These are phyloP conservation scores for Fusarium tricinctum DNA, from an alignment of 2,329 filamentous ascomycete species.

Conservation along the genomic window DNA sequence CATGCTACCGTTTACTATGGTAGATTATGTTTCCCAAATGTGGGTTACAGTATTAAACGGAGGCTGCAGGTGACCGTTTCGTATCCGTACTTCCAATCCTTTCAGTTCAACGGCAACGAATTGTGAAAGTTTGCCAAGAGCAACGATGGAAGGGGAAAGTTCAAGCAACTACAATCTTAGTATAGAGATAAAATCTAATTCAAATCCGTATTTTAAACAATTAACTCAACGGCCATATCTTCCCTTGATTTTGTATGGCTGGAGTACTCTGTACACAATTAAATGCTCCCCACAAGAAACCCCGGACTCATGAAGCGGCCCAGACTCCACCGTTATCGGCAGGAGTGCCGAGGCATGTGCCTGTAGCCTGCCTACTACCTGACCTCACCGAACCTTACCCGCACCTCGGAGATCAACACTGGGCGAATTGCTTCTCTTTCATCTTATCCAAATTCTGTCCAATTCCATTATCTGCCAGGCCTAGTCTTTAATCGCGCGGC, in stretches of 20 bases:
- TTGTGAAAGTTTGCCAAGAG: not conserved
- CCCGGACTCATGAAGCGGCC: slow-evolving; percentile 16
- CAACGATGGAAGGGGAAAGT: not conserved
- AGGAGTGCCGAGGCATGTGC: slow-evolving; percentile 49
- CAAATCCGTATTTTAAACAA: not conserved
- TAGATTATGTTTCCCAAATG: not conserved
- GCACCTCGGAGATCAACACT: slow-evolving; percentile 34
- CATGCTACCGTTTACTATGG: slow-evolving; percentile 28
- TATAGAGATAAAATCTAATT: not conserved
- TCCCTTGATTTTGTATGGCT: not conserved
- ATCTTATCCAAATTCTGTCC: slow-evolving; percentile 1
- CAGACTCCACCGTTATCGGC: slow-evolving; percentile 43
- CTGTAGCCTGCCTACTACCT: not conserved
- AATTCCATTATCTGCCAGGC: not conserved
- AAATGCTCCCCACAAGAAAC: slow-evolving; percentile 24
- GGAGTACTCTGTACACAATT: not conserved
- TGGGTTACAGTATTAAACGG: slow-evolving; percentile 33
- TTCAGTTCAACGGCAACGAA: not conserved
- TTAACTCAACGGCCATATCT: not conserved
- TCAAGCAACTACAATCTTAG: not conserved
- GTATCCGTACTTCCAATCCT: not conserved
- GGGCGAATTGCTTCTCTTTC: slow-evolving; percentile 10
- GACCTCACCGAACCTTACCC: slow-evolving; percentile 46
- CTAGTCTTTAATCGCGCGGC: not conserved
- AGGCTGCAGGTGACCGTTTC: not conserved